Percentiles rank a stretch among this genome's conserved stretches.
phyloP scores from a whole-genome alignment of 1,284 basidiomycete genomes.

The Puccinia coronata region DNA sequence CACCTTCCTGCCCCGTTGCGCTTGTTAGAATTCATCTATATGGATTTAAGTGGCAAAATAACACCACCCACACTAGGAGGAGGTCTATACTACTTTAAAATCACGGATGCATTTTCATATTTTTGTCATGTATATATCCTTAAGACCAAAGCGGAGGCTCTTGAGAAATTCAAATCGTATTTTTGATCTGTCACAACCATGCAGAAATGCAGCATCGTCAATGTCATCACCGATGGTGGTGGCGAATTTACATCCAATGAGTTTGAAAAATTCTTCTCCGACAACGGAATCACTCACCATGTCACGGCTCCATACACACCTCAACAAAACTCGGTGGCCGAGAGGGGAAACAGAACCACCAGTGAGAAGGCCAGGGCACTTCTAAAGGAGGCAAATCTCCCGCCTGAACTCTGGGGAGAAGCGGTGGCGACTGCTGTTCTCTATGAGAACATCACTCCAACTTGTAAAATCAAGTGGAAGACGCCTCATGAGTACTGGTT shows the following conservation, averaged over 20 bases:
- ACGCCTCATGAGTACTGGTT: background rate
- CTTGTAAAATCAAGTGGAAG: conserved; percentile 50
- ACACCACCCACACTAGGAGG: background rate
- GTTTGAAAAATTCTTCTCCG: background rate
- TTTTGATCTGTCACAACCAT: background rate
- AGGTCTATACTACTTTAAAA: background rate
- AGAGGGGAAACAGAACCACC: no score
- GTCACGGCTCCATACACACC: no score
- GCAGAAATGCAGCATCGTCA: background rate
- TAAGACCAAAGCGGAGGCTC: conserved; percentile 4
- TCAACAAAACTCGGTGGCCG: no score
- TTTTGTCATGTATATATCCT: conserved; percentile 6
- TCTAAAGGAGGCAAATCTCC: no score
- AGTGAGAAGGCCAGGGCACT: no score
- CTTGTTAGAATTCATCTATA: background rate
- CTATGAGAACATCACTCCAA: background rate
- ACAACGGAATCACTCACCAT: background rate
- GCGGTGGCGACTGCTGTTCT: no score
- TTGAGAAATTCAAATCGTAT: background rate
- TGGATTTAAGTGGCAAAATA: conserved; percentile 6
- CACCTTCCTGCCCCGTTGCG: background rate
- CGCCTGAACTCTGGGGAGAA: no score
- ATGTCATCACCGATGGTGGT: background rate
- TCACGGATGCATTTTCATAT: background rate
- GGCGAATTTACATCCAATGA: background rate